Percentiles rank a stretch among this genome's conserved stretches.
These are phyloP conservation scores for Cladobotryum protrusum DNA, from an alignment of 2,329 filamentous ascomycete genomes.

Conservation along the genomic window DNA sequence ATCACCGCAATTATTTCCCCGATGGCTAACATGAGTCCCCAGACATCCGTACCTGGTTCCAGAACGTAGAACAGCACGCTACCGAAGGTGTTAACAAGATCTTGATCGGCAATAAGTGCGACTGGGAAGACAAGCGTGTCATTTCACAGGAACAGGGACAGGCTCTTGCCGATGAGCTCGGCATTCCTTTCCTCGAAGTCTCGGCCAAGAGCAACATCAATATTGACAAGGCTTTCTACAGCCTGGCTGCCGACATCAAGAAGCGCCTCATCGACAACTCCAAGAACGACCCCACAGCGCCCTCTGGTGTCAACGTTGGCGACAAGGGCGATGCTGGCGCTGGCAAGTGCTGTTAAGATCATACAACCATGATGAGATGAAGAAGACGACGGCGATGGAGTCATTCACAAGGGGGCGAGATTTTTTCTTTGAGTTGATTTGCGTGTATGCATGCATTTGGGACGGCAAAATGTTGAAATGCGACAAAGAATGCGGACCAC, in stretches of 20 bases:
- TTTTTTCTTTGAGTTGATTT: slow-evolving; percentile 1
- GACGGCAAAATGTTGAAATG: slow-evolving; percentile 8
- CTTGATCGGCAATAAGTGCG: slow-evolving; percentile 98
- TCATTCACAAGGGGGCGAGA: too few relatives aligned
- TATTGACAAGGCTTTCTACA: slow-evolving; percentile 98
- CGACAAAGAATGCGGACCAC: slow-evolving; percentile 10
- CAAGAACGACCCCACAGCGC: slow-evolving; percentile 61
- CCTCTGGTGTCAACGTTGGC: slow-evolving; percentile 62
- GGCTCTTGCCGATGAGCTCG: slow-evolving; percentile 87
- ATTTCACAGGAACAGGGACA: slow-evolving; percentile 92
- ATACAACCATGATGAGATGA: slow-evolving; percentile 1
- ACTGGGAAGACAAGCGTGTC: slow-evolving; percentile 98
- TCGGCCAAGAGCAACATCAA: slow-evolving; percentile 99
- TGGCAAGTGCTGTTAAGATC: slow-evolving; percentile 71
- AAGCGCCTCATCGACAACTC: slow-evolving; percentile 91
- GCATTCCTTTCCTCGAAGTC: slow-evolving; percentile 97
- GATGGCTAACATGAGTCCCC: slow-evolving; percentile 6
- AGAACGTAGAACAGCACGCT: slow-evolving; percentile 96
- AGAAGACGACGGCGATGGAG: background rate
- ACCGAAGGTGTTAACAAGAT: slow-evolving; percentile 99
- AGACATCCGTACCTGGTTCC: slow-evolving; percentile 99
- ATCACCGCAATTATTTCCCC: too few relatives aligned
- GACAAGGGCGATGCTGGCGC: slow-evolving; percentile 51
- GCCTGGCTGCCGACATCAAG: slow-evolving; percentile 93
- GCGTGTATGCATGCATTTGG: slow-evolving; percentile 7